Conservation (phyloP, 2,329 filamentous ascomycete species). For the Knoxdaviesia capensis region DNA sequence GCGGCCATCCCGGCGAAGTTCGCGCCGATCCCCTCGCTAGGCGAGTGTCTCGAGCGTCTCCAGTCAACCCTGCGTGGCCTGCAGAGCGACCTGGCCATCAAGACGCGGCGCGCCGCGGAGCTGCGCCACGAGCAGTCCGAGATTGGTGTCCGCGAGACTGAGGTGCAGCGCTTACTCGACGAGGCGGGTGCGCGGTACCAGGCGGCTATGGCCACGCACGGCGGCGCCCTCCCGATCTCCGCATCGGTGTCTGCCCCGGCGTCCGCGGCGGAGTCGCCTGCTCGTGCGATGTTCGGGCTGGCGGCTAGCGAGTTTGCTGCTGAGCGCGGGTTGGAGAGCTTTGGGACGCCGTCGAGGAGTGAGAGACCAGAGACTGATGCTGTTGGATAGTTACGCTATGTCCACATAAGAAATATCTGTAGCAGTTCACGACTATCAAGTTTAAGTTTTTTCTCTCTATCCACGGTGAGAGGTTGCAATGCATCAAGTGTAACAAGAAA, state of each 20-base stretch:
- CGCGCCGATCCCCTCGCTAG: slow-evolving; percentile 48
- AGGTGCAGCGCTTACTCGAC: slow-evolving; percentile 64
- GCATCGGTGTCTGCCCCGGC: too few species aligned
- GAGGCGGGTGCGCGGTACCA: slow-evolving; percentile 52
- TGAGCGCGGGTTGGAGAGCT: slow-evolving; percentile 24
- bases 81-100: slow-evolving; percentile 39
- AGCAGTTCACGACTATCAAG: too few species aligned
- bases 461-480: too few species aligned
- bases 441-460: too few species aligned
- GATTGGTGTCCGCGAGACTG: slow-evolving; percentile 47
- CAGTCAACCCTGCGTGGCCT: slow-evolving; percentile 40
- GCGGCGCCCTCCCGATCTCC: slow-evolving; percentile 2
- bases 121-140: slow-evolving; percentile 48
- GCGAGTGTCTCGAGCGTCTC: slow-evolving; percentile 43
- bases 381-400: too few species aligned
- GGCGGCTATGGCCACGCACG: slow-evolving; percentile 16
- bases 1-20: slow-evolving; percentile 2
- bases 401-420: too few species aligned
- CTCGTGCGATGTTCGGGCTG: slow-evolving; percentile 4
- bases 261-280: slow-evolving; percentile 5
- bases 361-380: too few species aligned
- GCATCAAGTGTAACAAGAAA: too few species aligned
- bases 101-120: slow-evolving; percentile 42
- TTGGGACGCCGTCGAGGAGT: slow-evolving; percentile 18
- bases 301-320: slow-evolving; percentile 9